phyloP scores from a whole-genome alignment of 306 rosid species.

The Ammopiptanthus mongolicus region DNA sequence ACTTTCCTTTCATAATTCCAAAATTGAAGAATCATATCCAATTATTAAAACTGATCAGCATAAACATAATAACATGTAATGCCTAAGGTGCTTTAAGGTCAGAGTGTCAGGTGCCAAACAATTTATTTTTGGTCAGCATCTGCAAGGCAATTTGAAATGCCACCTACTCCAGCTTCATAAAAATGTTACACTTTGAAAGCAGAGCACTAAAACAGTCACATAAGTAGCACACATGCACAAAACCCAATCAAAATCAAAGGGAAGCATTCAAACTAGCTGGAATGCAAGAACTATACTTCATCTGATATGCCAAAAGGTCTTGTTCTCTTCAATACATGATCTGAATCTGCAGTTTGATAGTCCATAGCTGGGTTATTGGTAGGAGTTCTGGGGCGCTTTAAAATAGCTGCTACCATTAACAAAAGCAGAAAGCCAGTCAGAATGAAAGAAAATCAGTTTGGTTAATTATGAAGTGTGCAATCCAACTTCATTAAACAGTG shows the following conservation, averaged over 20 bases:
- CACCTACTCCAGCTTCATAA: background rate
- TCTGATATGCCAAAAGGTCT: conserved; percentile 88
- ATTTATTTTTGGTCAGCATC: background rate
- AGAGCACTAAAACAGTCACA: background rate
- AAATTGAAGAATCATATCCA: conserved; percentile 17
- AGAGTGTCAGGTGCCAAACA: background rate
- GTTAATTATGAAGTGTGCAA: background rate
- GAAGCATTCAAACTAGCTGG: conserved; percentile 6
- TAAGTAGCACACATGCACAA: background rate
- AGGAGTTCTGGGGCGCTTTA: conserved; percentile 99
- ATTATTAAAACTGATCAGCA: background rate
- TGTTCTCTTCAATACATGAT: conserved; percentile 85
- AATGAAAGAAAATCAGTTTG: conserved; percentile 18
- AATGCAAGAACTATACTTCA: conserved; percentile 53
- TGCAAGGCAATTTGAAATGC: conserved; percentile 2
- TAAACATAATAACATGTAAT: background rate
- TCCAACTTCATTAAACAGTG: background rate
- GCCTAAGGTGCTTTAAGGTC: background rate
- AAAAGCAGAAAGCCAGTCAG: conserved; percentile 22
- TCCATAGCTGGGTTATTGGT: conserved; percentile 85
- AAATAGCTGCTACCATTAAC: conserved; percentile 51
- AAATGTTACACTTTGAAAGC: background rate
- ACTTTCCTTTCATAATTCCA: background rate
- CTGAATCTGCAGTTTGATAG: conserved; percentile 98
- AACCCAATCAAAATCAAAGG: conserved; percentile 9